Base-by-base conservation (phyloP, 108 stramenopile species). In the Fragilaria crotonensis region DNA sequence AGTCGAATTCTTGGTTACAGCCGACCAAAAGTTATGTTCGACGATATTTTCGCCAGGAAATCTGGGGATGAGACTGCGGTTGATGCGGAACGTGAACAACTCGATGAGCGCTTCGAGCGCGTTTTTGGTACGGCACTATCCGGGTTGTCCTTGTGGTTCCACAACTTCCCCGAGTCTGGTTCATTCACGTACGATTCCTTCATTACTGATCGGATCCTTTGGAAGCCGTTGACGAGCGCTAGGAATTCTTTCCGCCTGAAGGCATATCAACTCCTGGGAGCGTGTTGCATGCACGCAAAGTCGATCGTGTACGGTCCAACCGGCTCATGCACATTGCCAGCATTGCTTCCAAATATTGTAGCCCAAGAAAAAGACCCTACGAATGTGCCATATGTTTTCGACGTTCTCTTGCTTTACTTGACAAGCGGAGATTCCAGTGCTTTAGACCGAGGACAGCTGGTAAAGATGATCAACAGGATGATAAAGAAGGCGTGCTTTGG, bases 71-170 rank as follows among this genome's bases (percentile, higher is more conserved):
- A 52, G 20, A n/a, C 18, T 23, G 9, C 19, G 33, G n/a, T 19
- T 68, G 79, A 78, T 52, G 32, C 48, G 21, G 82, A 84, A 50
- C 57, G 72, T 19, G 84, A 87, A 67, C 77, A 77, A 52, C 56
- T 75, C 56, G 90, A 86, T 32, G 86, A 91, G 54, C 68, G 76
- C 25, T 88, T 77, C 63, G 86, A 85, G 62, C 79, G 86, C 1
- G 71, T 86, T 20, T 62, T 85, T 0, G 71, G 72, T 9, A 66
- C 63, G 14, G 59, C 65, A 1, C 32, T 82, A 3, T 64, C 64
- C 17, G 77, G 77, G 0, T 29, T 78, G 23, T 54, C 56, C 33
- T 3, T 73, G 18, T 66, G 59, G 31, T 36, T 82, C 1, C 62
- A 61, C 32, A 56, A 22, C 11, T 41, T 41, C 14, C 36, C 36